Evolutionary conservation across 257 asterid genomes (phyloP).

Genomic region (Cinchona pubescens): DNA sequence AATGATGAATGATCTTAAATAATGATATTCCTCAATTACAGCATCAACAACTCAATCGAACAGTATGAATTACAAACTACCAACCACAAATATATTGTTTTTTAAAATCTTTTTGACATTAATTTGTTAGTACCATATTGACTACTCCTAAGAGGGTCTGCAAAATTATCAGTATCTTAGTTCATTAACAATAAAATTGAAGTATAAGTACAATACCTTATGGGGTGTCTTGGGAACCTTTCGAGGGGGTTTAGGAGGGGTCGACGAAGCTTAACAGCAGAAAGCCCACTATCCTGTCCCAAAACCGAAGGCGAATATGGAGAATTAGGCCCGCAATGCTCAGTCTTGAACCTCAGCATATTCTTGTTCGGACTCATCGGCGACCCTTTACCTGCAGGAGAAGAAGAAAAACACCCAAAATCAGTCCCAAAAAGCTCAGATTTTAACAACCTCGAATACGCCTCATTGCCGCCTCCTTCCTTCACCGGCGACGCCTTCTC

Average conservation of each 20-base stretch:
- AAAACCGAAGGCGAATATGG: conserved; percentile 80
- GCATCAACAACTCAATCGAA: not conserved
- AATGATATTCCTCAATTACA: not conserved
- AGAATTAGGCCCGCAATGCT: conserved; percentile 72
- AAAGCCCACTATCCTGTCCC: conserved; percentile 52
- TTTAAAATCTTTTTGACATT: not conserved
- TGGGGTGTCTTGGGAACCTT: conserved; percentile 97
- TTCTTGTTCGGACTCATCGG: conserved; percentile 83
- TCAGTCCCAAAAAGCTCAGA: conserved; percentile 93
- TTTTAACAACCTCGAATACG: conserved; percentile 70
- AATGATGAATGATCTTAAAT: too few species aligned
- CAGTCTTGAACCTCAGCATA: conserved; percentile 91
- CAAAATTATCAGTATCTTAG: not conserved
- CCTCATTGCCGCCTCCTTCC: conserved; percentile 80
- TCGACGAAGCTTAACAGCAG: conserved; percentile 55
- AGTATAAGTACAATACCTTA: conserved; percentile 49
- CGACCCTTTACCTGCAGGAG: conserved; percentile 76
- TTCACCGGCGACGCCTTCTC: conserved; percentile 79
- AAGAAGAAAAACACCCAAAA: conserved; percentile 71
- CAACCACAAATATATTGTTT: not conserved
- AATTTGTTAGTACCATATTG: too few species aligned
- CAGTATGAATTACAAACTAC: too few species aligned
- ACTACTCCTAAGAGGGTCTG: not conserved
- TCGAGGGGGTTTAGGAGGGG: conserved; percentile 93
- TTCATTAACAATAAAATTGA: not conserved